Evolutionary conservation across 352 stramenopile species (phyloP).

Genomic region (Phytophthora idaei): DNA sequence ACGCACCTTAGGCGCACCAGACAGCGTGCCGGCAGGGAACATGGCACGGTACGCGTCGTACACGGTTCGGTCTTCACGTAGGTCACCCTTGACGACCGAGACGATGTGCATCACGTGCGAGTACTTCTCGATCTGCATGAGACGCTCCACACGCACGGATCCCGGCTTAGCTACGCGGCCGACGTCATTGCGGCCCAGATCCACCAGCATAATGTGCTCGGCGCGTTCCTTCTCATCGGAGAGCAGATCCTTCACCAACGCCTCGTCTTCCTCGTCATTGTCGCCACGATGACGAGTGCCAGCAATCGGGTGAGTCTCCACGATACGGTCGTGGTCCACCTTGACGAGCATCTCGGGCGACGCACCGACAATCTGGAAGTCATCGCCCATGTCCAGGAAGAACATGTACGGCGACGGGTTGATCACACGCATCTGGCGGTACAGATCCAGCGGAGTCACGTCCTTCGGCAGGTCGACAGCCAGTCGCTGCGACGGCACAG

Average conservation of each 20-base stretch:
- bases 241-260: constrained; percentile 78
- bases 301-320: constrained; percentile 91
- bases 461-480: constrained; percentile 66
- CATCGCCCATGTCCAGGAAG: constrained; percentile 81
- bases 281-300: constrained; percentile 86
- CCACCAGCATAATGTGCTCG: constrained; percentile 94
- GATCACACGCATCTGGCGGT: constrained; percentile 88
- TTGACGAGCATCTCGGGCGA: constrained; percentile 92
- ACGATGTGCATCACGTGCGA: constrained; percentile 94
- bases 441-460: constrained; percentile 82
- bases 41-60: constrained; percentile 91
- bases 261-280: constrained; percentile 87
- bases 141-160: constrained; percentile 78
- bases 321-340: constrained; percentile 81
- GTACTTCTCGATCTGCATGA: constrained; percentile 94
- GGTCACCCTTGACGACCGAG: constrained; percentile 85
- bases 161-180: constrained; percentile 85
- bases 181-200: constrained; percentile 91
- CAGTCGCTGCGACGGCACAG: constrained; percentile 85
- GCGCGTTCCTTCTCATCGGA: constrained; percentile 89
- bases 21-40: constrained; percentile 88
- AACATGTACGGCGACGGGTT: constrained; percentile 93
- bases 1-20: constrained; percentile 89
- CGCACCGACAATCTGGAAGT: constrained; percentile 89
- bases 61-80: constrained; percentile 82